Evolutionary conservation across 768 basidiomycete species (phyloP).

Genomic region (Fomitopsis pulvina): DNA sequence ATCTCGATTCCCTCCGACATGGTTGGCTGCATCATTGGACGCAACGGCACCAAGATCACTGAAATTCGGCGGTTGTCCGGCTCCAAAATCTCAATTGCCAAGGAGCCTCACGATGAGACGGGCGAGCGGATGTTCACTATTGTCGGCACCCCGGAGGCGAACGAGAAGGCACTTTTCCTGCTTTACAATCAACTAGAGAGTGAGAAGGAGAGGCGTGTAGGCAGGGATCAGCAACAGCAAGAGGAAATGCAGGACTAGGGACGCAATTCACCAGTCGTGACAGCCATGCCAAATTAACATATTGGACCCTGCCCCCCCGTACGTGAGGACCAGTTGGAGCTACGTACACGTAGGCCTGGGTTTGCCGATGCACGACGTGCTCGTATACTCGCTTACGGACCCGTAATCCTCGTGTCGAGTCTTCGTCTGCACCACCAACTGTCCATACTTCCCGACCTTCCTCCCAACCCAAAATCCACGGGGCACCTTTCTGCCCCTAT

Average conservation of each 20-base stretch:
- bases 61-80: constrained; percentile 98
- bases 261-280: constrained; percentile 1
- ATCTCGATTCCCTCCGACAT: constrained; percentile 99
- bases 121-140: constrained; percentile 99
- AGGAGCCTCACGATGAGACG: constrained; percentile 98
- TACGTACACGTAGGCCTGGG: not conserved
- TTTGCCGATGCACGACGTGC: not conserved
- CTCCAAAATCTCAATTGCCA: constrained; percentile 97
- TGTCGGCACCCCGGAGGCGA: constrained; percentile 90
- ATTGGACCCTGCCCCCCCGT: not conserved
- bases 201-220: constrained; percentile 91
- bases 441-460: not conserved
- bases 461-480: not conserved
- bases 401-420: no score
- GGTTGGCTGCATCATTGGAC: constrained; percentile 96
- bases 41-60: constrained; percentile 96
- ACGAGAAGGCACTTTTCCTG: constrained; percentile 96
- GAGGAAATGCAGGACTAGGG: constrained; percentile 37
- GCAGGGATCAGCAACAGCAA: constrained; percentile 75
- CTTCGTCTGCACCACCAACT: not conserved
- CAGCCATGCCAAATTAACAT: not conserved
- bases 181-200: constrained; percentile 96
- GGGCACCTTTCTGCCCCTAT: not conserved
- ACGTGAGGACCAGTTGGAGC: not conserved
- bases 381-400: not conserved